Conservation (phyloP, 1,284 basidiomycete species). For the Ganoderma lingzhi region DNA sequence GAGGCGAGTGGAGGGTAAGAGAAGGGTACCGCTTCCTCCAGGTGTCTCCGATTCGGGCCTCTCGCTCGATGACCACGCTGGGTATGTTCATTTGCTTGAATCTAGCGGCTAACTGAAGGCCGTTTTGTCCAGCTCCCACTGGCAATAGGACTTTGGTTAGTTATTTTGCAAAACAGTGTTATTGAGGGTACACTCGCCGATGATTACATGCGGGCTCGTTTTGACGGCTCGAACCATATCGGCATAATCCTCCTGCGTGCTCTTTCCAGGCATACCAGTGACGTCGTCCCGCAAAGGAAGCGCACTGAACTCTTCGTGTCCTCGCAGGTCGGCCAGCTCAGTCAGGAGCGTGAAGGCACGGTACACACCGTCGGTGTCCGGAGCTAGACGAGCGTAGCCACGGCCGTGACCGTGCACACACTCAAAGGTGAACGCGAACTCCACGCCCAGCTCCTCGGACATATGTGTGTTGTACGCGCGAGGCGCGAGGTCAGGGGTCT, state of each 20-base stretch:
- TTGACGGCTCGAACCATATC: slow-evolving; percentile 31
- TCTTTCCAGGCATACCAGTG: slow-evolving; percentile 22
- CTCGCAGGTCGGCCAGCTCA: slow-evolving; percentile 41
- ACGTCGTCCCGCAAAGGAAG: slow-evolving; percentile 26
- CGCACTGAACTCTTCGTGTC: slow-evolving; percentile 40
- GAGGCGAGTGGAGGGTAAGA: slow-evolving; percentile 53
- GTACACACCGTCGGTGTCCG: slow-evolving; percentile 19
- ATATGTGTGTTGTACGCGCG: slow-evolving; percentile 21
- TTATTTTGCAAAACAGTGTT: neutral
- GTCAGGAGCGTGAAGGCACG: slow-evolving; percentile 40
- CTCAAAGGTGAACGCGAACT: slow-evolving; percentile 50
- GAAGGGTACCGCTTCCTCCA: slow-evolving; percentile 62
- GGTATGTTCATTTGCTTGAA: slow-evolving; percentile 59
- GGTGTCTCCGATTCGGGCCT: slow-evolving; percentile 56
- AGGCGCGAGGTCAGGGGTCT: slow-evolving; percentile 39
- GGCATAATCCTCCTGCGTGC: slow-evolving; percentile 24
- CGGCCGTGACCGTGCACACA: slow-evolving; percentile 47
- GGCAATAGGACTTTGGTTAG: neutral
- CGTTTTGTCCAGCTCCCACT: slow-evolving; percentile 65
- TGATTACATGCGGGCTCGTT: slow-evolving; percentile 22
- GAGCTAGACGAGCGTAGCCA: slow-evolving; percentile 48
- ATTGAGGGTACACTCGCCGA: slow-evolving; percentile 35
- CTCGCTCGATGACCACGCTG: slow-evolving; percentile 56
- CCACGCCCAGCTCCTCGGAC: slow-evolving; percentile 30
- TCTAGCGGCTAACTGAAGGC: slow-evolving; percentile 57